Base-by-base conservation (phyloP, 768 basidiomycete genomes). In the Boletus pseudo-olivaceus region DNA sequence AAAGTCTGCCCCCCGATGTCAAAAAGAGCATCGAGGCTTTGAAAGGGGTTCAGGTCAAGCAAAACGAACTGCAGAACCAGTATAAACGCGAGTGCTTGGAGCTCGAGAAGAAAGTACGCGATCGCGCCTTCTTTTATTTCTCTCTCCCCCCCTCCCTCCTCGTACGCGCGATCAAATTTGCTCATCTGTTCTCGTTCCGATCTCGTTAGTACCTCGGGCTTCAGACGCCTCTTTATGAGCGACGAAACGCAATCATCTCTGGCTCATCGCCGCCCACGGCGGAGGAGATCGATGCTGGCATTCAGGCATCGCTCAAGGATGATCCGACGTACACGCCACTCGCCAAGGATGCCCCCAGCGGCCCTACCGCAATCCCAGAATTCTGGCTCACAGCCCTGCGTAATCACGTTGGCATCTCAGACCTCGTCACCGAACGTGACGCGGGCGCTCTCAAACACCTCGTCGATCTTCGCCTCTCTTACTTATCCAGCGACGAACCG, bases 371-470 rank as follows among this genome's bases (percentile, higher is more conserved):
- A 49, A 91, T 99, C 62, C 92, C 95, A 48, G 88, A 96, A 64
- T 99, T 99, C 81, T 99, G 96, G 96, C 84, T 97, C 63, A 98
- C 97, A 1, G 93, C 94, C 3, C 79, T 98, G 50, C 85, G 90
- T 60, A 98, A 97, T 73, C 94, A 98, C 71, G 72, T 88, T 51
- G 91, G 83, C 47, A 79, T 98, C 51, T 79, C 81, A 40, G 93
- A 95, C 19, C 78, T 94, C 67, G 92, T 98, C 76, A 96, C 92
- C 26, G 94, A 98, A 64, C 87, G 90, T 52, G 96, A 99, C 70
- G 92, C 78, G 56, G 84, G 68, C 43, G 95, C 93, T 8, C 84
- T 99, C 67, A 91, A 90, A 73, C 72, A 79, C 62, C 83, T 99
- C 53, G 75, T 74, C 57, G 93, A 99, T 65, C 81, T 98, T 60